phyloP scores from a whole-genome alignment of 108 stramenopile genomes.

The Nannochloropsis oceanica region DNA sequence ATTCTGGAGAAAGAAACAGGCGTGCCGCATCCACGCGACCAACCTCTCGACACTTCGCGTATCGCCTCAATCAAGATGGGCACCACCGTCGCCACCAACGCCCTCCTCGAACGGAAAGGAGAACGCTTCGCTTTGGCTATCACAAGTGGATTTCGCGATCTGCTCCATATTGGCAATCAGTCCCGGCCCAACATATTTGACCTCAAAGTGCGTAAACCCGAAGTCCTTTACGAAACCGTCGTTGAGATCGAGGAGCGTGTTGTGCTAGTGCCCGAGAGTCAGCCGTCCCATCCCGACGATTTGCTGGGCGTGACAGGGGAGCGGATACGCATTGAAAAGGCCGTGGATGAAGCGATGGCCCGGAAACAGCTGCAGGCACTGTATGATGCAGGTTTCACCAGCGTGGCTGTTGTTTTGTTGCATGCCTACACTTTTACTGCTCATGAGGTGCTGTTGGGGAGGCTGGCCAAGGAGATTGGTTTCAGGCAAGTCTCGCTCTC shows the following conservation, averaged over 20 bases:
- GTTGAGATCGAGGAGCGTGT: constrained; percentile 85
- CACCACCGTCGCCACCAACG: constrained; percentile 88
- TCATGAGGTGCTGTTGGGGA: constrained; percentile 66
- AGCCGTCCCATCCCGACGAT: constrained; percentile 19
- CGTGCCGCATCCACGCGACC: constrained; percentile 46
- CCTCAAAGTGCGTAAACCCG: constrained; percentile 27
- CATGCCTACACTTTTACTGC: constrained; percentile 64
- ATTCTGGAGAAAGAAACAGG: constrained; percentile 62
- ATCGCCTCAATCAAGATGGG: constrained; percentile 90
- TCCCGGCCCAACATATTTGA: constrained; percentile 67
- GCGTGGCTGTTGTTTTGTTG: constrained; percentile 68
- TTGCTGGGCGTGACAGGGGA: constrained; percentile 63
- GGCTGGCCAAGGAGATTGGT: constrained; percentile 59
- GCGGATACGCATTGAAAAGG: constrained; percentile 33
- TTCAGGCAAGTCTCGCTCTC: constrained; percentile 75
- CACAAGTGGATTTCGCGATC: constrained; percentile 61
- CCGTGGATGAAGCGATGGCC: constrained; percentile 51
- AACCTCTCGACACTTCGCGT: constrained; percentile 46
- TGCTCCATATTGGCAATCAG: constrained; percentile 86
- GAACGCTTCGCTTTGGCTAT: constrained; percentile 69
- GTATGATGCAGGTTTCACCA: constrained; percentile 53
- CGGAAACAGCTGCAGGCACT: constrained; percentile 48
- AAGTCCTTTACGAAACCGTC: constrained; percentile 69
- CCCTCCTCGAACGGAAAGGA: constrained; percentile 83
- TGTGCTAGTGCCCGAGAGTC: constrained; percentile 40